These are phyloP conservation scores for Solanum sejunctum DNA, from an alignment of 257 asterid species.

Conservation along the genomic window DNA sequence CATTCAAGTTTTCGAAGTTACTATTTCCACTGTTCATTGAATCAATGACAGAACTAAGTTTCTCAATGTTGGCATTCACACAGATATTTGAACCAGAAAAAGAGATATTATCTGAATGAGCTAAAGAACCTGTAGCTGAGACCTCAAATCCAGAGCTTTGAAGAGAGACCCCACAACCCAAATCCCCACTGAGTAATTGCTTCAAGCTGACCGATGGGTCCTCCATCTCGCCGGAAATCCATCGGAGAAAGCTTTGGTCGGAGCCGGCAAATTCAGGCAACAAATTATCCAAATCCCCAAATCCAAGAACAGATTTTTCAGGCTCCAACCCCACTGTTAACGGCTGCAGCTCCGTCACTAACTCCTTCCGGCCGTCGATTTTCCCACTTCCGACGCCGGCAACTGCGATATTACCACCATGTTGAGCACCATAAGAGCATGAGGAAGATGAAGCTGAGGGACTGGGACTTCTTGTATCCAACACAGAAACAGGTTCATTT, in stretches of 20 bases:
- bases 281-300: constrained; percentile 33
- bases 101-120: background rate
- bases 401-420: background rate
- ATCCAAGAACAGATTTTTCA: constrained; percentile 27
- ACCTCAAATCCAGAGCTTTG: constrained; percentile 10
- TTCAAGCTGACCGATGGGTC: constrained; percentile 16
- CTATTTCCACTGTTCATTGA: background rate
- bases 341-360: background rate
- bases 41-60: constrained; percentile 2
- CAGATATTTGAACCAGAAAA: constrained; percentile 2
- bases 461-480: constrained; percentile 50
- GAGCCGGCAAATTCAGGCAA: constrained; percentile 26
- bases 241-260: constrained; percentile 25
- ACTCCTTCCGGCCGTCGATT: background rate
- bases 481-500: constrained; percentile 38
- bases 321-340: background rate
- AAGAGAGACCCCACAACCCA: constrained; percentile 3
- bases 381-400: background rate
- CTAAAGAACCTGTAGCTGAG: constrained; percentile 5
- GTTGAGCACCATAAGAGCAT: background rate
- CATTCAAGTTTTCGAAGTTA: constrained; percentile 1
- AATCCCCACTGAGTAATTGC: constrained; percentile 13
- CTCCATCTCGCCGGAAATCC: constrained; percentile 24
- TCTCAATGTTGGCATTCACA: constrained; percentile 4
- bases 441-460: constrained; percentile 45